Evolutionary conservation across 2,329 filamentous ascomycete species (phyloP).

Genomic region (Cordyceps tenuipes): DNA sequence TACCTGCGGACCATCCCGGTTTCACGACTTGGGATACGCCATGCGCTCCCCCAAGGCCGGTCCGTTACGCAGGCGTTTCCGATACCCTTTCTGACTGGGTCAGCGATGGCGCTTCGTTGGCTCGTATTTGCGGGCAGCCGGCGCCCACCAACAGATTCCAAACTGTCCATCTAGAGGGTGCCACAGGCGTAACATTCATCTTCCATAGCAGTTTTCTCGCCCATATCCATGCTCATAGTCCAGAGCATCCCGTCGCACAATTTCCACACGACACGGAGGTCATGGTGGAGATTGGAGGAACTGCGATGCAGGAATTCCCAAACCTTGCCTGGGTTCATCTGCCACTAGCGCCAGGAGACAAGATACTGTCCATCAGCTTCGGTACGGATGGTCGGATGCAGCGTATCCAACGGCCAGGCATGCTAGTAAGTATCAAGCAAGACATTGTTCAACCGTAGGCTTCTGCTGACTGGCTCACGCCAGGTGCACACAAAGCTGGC

Average conservation of each 20-base stretch:
- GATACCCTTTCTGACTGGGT: background rate
- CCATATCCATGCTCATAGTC: background rate
- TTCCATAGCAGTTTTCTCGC: background rate
- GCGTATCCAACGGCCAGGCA: background rate
- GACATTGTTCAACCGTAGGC: background rate
- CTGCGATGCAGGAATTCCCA: background rate
- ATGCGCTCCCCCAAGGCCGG: background rate
- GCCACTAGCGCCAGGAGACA: background rate
- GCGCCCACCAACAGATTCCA: background rate
- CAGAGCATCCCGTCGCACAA: background rate
- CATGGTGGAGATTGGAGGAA: background rate
- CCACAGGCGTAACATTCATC: background rate
- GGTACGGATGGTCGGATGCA: background rate
- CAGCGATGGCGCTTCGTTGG: background rate
- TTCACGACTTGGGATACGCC: background rate
- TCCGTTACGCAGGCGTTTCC: background rate
- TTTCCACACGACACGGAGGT: background rate
- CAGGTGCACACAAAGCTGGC: slow-evolving; percentile 1
- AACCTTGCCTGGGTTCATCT: background rate
- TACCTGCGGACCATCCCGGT: background rate
- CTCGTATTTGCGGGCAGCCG: background rate
- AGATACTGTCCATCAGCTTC: background rate
- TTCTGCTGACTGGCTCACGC: background rate
- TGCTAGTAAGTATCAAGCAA: background rate
- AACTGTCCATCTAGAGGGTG: background rate